Conservation (phyloP, 306 rosid species). For the Trifolium fragiferum region DNA sequence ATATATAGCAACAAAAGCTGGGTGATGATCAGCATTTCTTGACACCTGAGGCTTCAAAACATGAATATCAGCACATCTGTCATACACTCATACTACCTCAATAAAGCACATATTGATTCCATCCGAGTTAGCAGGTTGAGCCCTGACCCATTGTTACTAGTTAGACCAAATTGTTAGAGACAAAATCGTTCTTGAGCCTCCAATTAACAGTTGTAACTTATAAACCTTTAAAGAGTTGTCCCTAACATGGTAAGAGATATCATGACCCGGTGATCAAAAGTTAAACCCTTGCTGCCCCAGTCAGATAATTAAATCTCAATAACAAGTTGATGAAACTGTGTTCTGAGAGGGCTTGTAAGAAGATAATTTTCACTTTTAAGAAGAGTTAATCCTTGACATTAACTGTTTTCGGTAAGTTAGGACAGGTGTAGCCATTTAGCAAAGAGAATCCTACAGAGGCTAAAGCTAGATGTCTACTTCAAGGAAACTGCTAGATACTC, state of each 20-base stretch:
- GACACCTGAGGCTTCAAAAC: constrained; percentile 70
- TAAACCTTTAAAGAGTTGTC: constrained; percentile 15
- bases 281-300: constrained; percentile 20
- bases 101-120: constrained; percentile 35
- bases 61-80: constrained; percentile 40
- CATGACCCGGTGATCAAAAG: constrained; percentile 26
- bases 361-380: constrained; percentile 28
- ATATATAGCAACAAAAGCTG: constrained; percentile 86
- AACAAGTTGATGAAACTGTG: constrained; percentile 20
- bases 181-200: constrained; percentile 4
- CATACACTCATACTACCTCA: constrained; percentile 34
- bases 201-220: background rate
- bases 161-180: constrained; percentile 8
- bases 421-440: background rate
- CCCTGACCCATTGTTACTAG: constrained; percentile 14
- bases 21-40: constrained; percentile 77
- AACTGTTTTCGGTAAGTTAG: constrained; percentile 15
- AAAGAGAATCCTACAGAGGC: constrained; percentile 18
- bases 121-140: constrained; percentile 23
- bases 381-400: constrained; percentile 10
- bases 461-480: constrained; percentile 16
- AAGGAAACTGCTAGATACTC: constrained; percentile 6
- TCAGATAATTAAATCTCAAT: constrained; percentile 22
- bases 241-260: constrained; percentile 34
- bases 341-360: constrained; percentile 28